A percentile compares a stretch with the other conserved stretches of the same genome.
Conservation (phyloP, 805 yeast genomes). For the Kodamaea fukazawae region DNA sequence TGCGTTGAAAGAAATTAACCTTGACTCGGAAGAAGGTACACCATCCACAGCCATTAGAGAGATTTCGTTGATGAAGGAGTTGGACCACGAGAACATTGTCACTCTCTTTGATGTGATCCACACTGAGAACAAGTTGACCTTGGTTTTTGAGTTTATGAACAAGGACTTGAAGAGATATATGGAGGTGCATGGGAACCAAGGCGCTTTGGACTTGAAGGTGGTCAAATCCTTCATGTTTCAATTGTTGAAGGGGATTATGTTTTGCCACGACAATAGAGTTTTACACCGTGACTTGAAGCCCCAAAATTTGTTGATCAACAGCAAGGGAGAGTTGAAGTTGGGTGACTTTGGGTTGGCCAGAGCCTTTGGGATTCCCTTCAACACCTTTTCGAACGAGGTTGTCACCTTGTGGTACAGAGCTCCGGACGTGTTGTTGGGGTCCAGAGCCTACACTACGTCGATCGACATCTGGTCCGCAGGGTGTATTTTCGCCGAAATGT, state of each 20-base stretch:
- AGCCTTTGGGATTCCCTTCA: constrained; percentile 97
- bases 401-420: constrained; percentile 98
- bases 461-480: constrained; percentile 99
- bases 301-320: constrained; percentile 84
- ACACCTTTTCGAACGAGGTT: constrained; percentile 95
- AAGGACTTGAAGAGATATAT: constrained; percentile 90
- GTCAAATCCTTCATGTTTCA: constrained; percentile 95
- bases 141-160: constrained; percentile 93
- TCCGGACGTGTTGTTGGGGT: constrained; percentile 93
- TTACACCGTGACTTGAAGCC: constrained; percentile 89
- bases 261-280: constrained; percentile 83
- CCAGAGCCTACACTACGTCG: constrained; percentile 92
- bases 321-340: constrained; percentile 86
- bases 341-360: constrained; percentile 98
- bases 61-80: constrained; percentile 91
- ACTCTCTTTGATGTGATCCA: constrained; percentile 93
- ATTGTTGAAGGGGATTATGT: constrained; percentile 81
- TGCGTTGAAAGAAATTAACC: constrained; percentile 89
- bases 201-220: constrained; percentile 68
- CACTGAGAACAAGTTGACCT: constrained; percentile 90
- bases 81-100: constrained; percentile 89
- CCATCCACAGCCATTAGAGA: constrained; percentile 98
- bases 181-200: constrained; percentile 78
- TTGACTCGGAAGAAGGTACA: constrained; percentile 97
- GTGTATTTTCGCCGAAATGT: constrained; percentile 97